Conservation (phyloP, 1,284 basidiomycete genomes). For the Spongiforma sp. region DNA sequence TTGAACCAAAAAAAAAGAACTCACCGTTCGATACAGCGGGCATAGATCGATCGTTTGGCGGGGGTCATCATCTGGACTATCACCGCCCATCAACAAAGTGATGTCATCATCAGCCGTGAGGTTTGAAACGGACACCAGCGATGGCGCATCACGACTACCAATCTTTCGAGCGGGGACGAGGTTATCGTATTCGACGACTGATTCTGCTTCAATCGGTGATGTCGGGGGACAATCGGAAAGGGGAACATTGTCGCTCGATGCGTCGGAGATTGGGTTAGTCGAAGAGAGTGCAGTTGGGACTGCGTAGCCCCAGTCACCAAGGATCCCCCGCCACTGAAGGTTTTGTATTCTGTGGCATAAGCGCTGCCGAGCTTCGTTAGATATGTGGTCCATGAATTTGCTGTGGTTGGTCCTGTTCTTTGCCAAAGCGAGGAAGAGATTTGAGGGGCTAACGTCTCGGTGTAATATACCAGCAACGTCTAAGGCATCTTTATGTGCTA, state of each 20-base stretch:
- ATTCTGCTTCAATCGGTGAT: neutral
- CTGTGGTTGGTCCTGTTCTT: neutral
- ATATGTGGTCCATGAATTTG: neutral
- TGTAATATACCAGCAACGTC: slow-evolving; percentile 5
- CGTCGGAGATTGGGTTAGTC: neutral
- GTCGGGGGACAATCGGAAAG: neutral
- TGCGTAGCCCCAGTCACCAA: slow-evolving; percentile 11
- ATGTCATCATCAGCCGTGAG: neutral
- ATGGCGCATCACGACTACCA: neutral
- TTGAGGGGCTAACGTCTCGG: neutral
- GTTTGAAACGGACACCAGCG: neutral
- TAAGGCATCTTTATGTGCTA: slow-evolving; percentile 4
- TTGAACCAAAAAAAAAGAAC: neutral
- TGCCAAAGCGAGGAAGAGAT: neutral
- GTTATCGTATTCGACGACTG: neutral
- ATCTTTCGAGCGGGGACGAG: neutral
- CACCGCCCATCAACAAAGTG: neutral
- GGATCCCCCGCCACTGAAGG: neutral
- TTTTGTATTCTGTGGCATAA: neutral
- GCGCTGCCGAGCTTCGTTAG: neutral
- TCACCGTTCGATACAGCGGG: neutral
- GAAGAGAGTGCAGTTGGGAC: neutral
- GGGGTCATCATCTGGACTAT: neutral
- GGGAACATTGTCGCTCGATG: neutral
- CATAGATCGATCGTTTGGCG: neutral